Percentiles rank a stretch among this genome's conserved stretches.
Evolutionary conservation across 2,329 filamentous ascomycete species (phyloP).

Genomic region (Neophaeococcomyces mojaviensis): DNA sequence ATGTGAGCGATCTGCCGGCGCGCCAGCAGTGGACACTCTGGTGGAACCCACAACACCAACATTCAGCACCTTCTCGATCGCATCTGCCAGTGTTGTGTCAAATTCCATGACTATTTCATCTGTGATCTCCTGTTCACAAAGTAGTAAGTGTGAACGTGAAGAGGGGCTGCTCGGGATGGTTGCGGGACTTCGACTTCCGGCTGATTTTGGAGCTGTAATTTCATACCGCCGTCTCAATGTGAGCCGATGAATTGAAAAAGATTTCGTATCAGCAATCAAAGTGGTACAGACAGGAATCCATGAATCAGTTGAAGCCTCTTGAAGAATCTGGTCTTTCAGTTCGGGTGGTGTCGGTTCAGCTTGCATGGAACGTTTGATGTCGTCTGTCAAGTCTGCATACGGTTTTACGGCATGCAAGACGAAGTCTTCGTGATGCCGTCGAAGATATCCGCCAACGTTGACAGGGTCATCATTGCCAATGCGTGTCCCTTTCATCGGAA

Average conservation of each 20-base stretch:
- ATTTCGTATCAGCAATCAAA: conserved; percentile 48
- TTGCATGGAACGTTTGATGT: conserved; percentile 51
- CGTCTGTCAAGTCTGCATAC: conserved; percentile 44
- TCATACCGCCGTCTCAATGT: conserved; percentile 43
- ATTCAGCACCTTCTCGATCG: conserved; percentile 47
- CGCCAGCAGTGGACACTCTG: not conserved
- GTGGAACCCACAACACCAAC: not conserved
- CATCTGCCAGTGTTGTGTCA: conserved; percentile 51
- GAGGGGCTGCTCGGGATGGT: not conserved
- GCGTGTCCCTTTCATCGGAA: conserved; percentile 22
- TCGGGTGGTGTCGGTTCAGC: conserved; percentile 34
- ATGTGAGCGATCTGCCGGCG: conserved; percentile 1
- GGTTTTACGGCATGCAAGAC: conserved; percentile 51
- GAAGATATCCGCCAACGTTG: conserved; percentile 53
- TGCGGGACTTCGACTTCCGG: not conserved
- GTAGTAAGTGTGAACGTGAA: not conserved
- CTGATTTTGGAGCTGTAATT: not conserved
- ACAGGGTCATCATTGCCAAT: conserved; percentile 41
- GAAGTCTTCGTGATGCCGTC: conserved; percentile 52
- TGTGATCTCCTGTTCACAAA: conserved; percentile 42
- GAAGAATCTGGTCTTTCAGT: not conserved
- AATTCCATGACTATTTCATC: conserved; percentile 52
- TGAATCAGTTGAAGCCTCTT: conserved; percentile 1
- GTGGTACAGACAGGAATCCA: conserved; percentile 54
- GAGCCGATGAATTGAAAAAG: conserved; percentile 49